Conservation (phyloP, 1,139 yeast species). For the Wickerhamiella infanticola region DNA sequence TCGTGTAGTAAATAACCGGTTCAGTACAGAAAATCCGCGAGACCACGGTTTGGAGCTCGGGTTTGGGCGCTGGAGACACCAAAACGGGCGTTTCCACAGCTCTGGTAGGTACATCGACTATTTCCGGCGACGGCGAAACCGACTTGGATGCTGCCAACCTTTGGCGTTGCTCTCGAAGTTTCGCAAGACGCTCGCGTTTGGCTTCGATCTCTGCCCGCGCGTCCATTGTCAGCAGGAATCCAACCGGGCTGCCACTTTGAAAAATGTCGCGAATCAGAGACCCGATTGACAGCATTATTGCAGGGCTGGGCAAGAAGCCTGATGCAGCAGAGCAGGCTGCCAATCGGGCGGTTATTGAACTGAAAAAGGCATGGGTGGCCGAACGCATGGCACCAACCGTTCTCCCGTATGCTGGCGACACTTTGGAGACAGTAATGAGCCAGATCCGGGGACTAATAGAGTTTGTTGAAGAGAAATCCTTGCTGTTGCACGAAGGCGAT, state of each 20-base stretch:
- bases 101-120: too few relatives aligned
- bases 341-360: conserved; percentile 17
- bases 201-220: conserved; percentile 32
- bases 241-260: too few relatives aligned
- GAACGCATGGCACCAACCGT: conserved; percentile 81
- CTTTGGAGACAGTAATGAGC: conserved; percentile 41
- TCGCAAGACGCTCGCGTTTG: conserved; percentile 32
- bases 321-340: conserved; percentile 19
- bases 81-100: background rate
- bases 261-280: background rate
- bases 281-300: conserved; percentile 2
- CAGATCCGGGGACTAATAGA: conserved; percentile 42
- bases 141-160: conserved; percentile 1
- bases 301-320: conserved; percentile 2
- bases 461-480: conserved; percentile 17
- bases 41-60: background rate
- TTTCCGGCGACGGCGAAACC: background rate
- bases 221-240: conserved; percentile 7
- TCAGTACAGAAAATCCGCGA: background rate
- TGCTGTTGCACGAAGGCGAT: conserved; percentile 33
- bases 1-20: conserved; percentile 16
- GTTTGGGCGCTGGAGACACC: background rate
- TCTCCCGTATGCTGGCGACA: conserved; percentile 47
- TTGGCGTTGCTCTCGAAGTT: conserved; percentile 26
- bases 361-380: conserved; percentile 60